Base-by-base conservation (phyloP, 257 asterid genomes). In the Voacanga thouarsii region DNA sequence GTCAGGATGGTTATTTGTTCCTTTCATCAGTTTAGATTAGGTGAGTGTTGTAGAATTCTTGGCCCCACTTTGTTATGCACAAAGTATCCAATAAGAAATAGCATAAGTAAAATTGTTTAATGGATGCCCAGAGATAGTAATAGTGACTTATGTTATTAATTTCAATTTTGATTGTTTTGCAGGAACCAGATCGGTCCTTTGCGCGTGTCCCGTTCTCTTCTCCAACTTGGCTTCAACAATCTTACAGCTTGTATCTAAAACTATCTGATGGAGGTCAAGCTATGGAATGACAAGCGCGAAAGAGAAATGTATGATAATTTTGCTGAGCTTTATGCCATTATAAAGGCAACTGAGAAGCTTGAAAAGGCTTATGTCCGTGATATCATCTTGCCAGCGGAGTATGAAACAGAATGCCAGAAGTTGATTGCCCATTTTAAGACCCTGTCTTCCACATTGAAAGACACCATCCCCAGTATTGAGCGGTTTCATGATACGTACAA, bases 201-300 rank as follows among this genome's bases (percentile, higher is more conserved):
- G 99, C 94, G 97, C 98, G 97, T 95, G 98, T 87, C 98, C 99
- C 91, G 76, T 89, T 57, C 92, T 85, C 99, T 96, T 96, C 99
- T 93, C 99, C 98, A 91, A 81, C 83, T 72, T 72, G n/a, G 57
- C 77, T 41, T 76, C 72, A 15, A n/a, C 55, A 49, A 11, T 12
- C 55, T 77, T 77, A 45, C 43, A 15, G 77, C 43, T 26, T 66
- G 7, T 26, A 75, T 50, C 39, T 41, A 37, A 45, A 39, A 56
- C 6, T 50, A 51, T 59, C 64, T 44, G 37, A 96, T 96, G 98
- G 98, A 96, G 89, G 99, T 93, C 75, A 96, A 93, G 89, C 92
- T 96, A 72, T 93, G 99, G 99, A 90, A 91, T 69, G 97, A 95
- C 89, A 93, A 95, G 91, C 97, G 97, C 57, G 98, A 91, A 84